phyloP scores from a whole-genome alignment of 768 basidiomycete genomes.

The Xanthoconium purpureum region DNA sequence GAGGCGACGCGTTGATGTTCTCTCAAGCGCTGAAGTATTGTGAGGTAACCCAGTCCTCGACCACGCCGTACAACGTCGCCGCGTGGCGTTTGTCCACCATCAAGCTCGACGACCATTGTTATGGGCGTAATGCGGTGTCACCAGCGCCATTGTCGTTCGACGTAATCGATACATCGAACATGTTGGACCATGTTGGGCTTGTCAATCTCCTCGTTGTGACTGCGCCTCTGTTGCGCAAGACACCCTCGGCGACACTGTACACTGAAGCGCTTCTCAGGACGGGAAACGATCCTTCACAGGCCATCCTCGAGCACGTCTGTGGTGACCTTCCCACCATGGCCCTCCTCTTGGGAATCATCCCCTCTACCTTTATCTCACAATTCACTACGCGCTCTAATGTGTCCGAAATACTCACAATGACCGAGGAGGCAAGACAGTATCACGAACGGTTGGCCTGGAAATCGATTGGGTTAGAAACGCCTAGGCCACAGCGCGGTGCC shows the following conservation, averaged over 20 bases:
- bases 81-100: slow-evolving; percentile 25
- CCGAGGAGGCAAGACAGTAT: slow-evolving; percentile 6
- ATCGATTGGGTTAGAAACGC: neutral
- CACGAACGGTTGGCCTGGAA: slow-evolving; percentile 30
- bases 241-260: slow-evolving; percentile 24
- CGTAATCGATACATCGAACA: slow-evolving; percentile 32
- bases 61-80: slow-evolving; percentile 20
- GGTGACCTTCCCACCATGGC: slow-evolving; percentile 26
- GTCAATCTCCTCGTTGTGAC: slow-evolving; percentile 27
- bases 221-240: slow-evolving; percentile 19
- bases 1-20: slow-evolving; percentile 28
- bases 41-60: slow-evolving; percentile 1
- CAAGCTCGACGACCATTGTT: slow-evolving; percentile 18
- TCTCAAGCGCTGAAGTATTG: slow-evolving; percentile 21
- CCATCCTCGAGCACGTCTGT: slow-evolving; percentile 16
- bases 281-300: slow-evolving; percentile 12
- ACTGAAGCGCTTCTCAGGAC: slow-evolving; percentile 24
- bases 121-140: slow-evolving; percentile 7
- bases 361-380: slow-evolving; percentile 19
- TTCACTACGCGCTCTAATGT: slow-evolving; percentile 26
- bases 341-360: slow-evolving; percentile 26
- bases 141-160: slow-evolving; percentile 28
- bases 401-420: slow-evolving; percentile 12
- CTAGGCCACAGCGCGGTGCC: neutral
- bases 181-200: slow-evolving; percentile 25